Evolutionary conservation across 768 basidiomycete genomes (phyloP).

Genomic region (Tylopilus felleus): DNA sequence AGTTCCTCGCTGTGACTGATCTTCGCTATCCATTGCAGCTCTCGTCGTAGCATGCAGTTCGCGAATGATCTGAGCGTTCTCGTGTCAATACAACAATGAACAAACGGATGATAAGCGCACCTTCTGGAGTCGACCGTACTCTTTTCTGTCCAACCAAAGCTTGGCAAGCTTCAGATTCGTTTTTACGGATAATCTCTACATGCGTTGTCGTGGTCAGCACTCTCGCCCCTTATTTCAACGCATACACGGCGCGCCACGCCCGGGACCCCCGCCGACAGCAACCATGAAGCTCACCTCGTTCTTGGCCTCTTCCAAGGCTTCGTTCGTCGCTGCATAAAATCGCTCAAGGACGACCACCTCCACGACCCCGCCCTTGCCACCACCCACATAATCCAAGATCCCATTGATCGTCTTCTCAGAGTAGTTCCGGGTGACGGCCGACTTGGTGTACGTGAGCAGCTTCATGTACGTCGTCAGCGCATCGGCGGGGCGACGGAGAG

Average conservation of each 20-base stretch:
- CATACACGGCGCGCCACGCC: not conserved
- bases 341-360: constrained; percentile 87
- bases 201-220: not conserved
- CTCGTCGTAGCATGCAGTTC: constrained; percentile 70
- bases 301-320: constrained; percentile 87
- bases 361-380: constrained; percentile 72
- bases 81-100: not conserved
- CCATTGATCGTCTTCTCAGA: constrained; percentile 99
- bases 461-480: constrained; percentile 84
- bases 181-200: constrained; percentile 86
- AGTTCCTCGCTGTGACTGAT: constrained; percentile 91
- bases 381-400: constrained; percentile 96
- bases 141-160: constrained; percentile 93
- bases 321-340: constrained; percentile 93
- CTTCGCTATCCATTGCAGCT: constrained; percentile 60
- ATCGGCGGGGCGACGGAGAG: constrained; percentile 72
- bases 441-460: constrained; percentile 91
- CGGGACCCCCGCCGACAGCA: no score
- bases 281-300: constrained; percentile 84
- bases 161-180: constrained; percentile 97
- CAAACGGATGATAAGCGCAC: constrained; percentile 37
- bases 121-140: constrained; percentile 79
- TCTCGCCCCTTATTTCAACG: not conserved
- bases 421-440: constrained; percentile 91
- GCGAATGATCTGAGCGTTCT: constrained; percentile 56